Conservation (phyloP, 306 rosid genomes). For the Argentina anserina region DNA sequence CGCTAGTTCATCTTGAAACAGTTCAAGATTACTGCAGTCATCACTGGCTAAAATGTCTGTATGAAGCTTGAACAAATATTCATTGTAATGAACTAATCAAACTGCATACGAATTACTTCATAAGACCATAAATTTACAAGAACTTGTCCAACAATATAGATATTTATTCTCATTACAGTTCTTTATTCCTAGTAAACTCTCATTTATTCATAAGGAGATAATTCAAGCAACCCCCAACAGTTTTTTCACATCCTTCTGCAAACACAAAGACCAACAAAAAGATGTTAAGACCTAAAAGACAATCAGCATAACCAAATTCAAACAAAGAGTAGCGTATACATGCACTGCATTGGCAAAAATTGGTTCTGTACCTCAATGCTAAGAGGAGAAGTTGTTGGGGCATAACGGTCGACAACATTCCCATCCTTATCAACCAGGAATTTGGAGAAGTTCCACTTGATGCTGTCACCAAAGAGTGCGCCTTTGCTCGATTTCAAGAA, state of each 20-base stretch:
- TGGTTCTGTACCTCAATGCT: slow-evolving; percentile 68
- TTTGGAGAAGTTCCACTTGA: slow-evolving; percentile 96
- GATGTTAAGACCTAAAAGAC: not conserved
- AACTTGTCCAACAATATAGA: slow-evolving; percentile 1
- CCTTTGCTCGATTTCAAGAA: slow-evolving; percentile 85
- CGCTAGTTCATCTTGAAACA: not conserved
- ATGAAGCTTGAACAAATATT: not conserved
- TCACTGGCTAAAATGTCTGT: not conserved
- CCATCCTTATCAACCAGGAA: slow-evolving; percentile 91
- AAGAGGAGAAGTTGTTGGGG: slow-evolving; percentile 93
- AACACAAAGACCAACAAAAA: slow-evolving; percentile 2
- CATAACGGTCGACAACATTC: slow-evolving; percentile 85
- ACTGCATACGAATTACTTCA: not conserved
- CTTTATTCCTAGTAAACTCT: slow-evolving; percentile 32
- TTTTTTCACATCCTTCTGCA: slow-evolving; percentile 53
- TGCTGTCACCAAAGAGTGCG: slow-evolving; percentile 71
- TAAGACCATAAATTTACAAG: not conserved
- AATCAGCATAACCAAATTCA: not conserved
- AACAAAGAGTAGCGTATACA: not conserved
- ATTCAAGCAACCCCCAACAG: slow-evolving; percentile 37
- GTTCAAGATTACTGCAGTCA: not conserved
- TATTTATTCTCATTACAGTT: slow-evolving; percentile 21
- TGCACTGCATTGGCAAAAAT: not conserved
- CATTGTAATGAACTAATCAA: not conserved
- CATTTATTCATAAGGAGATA: slow-evolving; percentile 16